Evolutionary conservation across 345 rosid genomes (phyloP).

Genomic region (Euphorbia peplus): DNA sequence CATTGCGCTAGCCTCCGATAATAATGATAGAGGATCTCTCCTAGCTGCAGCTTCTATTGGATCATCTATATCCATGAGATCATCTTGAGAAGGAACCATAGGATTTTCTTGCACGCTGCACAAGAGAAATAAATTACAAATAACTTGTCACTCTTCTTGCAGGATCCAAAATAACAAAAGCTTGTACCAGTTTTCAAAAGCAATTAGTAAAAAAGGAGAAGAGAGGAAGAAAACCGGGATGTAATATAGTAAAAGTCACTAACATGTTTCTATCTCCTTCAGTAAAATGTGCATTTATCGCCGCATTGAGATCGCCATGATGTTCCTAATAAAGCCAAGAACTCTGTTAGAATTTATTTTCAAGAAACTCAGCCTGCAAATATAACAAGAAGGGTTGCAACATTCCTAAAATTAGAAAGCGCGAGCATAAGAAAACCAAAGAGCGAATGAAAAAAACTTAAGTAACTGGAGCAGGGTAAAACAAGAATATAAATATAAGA

Average conservation of each 20-base stretch:
- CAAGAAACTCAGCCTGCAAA: not conserved
- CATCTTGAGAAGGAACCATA: conserved; percentile 43
- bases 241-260: conserved; percentile 17
- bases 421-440: not conserved
- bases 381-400: not conserved
- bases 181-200: not conserved
- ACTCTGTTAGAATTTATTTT: conserved; percentile 3
- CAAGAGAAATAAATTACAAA: conserved; percentile 2
- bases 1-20: conserved; percentile 34
- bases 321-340: conserved; percentile 56
- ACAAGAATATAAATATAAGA: not conserved
- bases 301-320: conserved; percentile 86
- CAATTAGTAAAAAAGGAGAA: not conserved
- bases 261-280: conserved; percentile 77
- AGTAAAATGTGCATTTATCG: conserved; percentile 82
- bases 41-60: conserved; percentile 39
- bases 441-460: not conserved
- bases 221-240: not conserved
- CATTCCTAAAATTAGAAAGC: not conserved
- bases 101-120: conserved; percentile 19
- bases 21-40: conserved; percentile 38
- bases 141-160: not conserved
- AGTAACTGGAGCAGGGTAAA: not conserved
- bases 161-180: not conserved
- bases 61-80: conserved; percentile 87